phyloP scores from a whole-genome alignment of 768 basidiomycete genomes.

The Zangia roseola region DNA sequence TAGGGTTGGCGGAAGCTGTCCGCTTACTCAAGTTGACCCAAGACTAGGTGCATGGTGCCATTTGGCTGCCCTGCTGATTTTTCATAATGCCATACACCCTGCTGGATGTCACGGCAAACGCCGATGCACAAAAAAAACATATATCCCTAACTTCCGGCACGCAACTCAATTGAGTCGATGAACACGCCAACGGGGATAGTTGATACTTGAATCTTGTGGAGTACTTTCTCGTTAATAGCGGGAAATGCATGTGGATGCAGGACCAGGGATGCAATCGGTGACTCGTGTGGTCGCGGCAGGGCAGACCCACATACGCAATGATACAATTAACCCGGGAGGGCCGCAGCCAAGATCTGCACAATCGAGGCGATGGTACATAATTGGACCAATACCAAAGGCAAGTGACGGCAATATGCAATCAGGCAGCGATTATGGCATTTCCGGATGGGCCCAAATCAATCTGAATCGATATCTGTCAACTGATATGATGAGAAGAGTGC shows the following conservation, averaged over 20 bases:
- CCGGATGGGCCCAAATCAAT: slow-evolving; percentile 8
- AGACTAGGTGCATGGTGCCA: too few relatives aligned
- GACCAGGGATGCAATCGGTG: too few relatives aligned
- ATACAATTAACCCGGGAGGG: too few relatives aligned
- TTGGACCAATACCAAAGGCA: neutral
- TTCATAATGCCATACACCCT: slow-evolving; percentile 7
- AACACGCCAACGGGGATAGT: too few relatives aligned
- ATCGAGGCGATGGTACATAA: slow-evolving; percentile 11
- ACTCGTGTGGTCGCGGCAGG: too few relatives aligned
- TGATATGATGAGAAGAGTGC: slow-evolving; percentile 14
- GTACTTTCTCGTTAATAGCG: too few relatives aligned
- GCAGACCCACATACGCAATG: too few relatives aligned
- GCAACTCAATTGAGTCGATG: neutral
- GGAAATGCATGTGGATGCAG: neutral
- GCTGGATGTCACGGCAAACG: neutral
- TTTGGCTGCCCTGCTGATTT: neutral
- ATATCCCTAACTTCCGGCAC: neutral
- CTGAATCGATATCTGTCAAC: slow-evolving; percentile 6
- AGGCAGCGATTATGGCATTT: slow-evolving; percentile 12
- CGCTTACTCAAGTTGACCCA: neutral
- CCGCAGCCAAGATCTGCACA: slow-evolving; percentile 11
- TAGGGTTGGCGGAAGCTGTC: neutral
- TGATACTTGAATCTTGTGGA: too few relatives aligned
- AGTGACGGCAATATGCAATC: slow-evolving; percentile 14
- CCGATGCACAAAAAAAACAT: slow-evolving; percentile 4